Evolutionary conservation across 208 protist species (phyloP), one percentile per base, ranked within the genome.

Genomic region (Leishmania braziliensis): DNA sequence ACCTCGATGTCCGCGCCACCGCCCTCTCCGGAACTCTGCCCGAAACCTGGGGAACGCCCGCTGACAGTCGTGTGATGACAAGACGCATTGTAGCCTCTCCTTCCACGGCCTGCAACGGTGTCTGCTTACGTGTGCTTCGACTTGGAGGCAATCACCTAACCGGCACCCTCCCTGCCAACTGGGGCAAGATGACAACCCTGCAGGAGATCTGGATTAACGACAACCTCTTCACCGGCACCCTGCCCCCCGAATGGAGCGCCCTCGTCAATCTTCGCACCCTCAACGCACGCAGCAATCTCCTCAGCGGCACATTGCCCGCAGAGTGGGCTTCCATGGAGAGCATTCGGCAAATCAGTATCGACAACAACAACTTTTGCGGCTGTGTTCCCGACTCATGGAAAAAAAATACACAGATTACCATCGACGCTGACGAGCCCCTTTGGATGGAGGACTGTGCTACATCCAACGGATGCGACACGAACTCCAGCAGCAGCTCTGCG

Each of bases 11-110:
- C 74, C 43, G 60, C 39, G 26, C 71, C 58, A 83, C 76, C 43
- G 8, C 26, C 10, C 72, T 83, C n/a, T 43, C 50, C 39, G 80
- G 80, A 9, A 79, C 72, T 29, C 54, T 83, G 9, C 80, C 80
- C 18, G 68, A 48, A 18, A 48, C 46, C 8, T 73, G 43, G 36
- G 68, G 46, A 54, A 73, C 68, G 5, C 18, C 36, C 3, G 26
- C 14, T 2, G 68, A 73, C 18, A 1, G 2, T 5, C 43, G 68
- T n/a, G 39, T 51, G 66, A 51, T 51, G 58, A 33, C 58, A 33
- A 63, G 58, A 14, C 20, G 5, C 58, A n/a, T 23, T 10, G 8
- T 14, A 33, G n/a, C 26, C 16, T 26, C 58, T 3, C 58, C 46
- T 14, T 9, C 63, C 16, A 16, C 5, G 18, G n/a, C n/a, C n/a